phyloP scores from a whole-genome alignment of 306 rosid genomes.

The Prunus fruticosa region DNA sequence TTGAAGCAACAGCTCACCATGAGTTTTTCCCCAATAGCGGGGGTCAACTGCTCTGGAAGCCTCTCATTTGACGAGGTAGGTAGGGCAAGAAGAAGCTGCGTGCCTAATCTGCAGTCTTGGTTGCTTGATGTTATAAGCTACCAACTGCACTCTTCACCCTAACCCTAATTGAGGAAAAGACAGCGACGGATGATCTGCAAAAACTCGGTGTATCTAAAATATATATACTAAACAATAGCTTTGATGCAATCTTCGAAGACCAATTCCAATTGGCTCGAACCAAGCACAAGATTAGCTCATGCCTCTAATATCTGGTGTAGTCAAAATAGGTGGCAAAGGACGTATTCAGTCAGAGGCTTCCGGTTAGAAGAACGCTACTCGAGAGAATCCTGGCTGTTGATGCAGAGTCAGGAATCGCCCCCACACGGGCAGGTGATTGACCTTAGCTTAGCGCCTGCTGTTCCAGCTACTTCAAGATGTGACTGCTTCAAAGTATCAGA shows the following conservation, averaged over 20 bases:
- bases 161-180: conserved; percentile 9
- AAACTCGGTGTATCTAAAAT: not conserved
- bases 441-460: not conserved
- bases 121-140: conserved; percentile 5
- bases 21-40: not conserved
- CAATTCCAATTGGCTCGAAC: not conserved
- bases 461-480: not conserved
- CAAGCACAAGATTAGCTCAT: not conserved
- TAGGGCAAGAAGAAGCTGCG: not conserved
- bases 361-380: not conserved
- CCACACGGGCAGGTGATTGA: not conserved
- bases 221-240: not conserved
- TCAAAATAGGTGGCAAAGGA: not conserved
- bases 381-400: not conserved
- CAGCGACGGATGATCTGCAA: not conserved
- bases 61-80: conserved; percentile 15
- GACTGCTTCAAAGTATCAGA: conserved; percentile 8
- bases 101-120: not conserved
- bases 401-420: not conserved
- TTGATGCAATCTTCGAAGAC: not conserved
- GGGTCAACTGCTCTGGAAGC: conserved; percentile 8
- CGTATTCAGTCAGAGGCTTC: not conserved
- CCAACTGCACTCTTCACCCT: conserved; percentile 13
- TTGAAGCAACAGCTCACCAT: conserved; percentile 7
- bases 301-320: not conserved